Evolutionary conservation across 2,329 filamentous ascomycete species (phyloP).

Genomic region (Neophaeococcomyces mojaviensis): DNA sequence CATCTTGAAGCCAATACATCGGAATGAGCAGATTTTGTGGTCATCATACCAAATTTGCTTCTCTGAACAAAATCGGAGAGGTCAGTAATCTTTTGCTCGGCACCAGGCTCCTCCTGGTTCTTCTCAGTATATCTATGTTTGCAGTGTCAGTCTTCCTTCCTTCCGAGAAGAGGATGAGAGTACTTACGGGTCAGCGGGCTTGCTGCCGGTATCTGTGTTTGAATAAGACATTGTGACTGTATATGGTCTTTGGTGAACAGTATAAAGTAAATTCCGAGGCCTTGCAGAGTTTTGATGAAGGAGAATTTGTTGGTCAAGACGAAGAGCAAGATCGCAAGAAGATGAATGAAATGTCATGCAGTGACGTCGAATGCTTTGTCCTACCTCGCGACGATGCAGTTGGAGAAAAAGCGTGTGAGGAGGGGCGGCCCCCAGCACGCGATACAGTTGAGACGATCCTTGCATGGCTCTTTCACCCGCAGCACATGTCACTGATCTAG

Average conservation of each 20-base stretch:
- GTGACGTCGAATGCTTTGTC: not conserved
- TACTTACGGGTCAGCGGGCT: constrained; percentile 12
- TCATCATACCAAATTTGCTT: constrained; percentile 84
- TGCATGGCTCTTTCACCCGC: not conserved
- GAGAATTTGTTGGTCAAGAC: not conserved
- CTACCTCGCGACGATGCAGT: not conserved
- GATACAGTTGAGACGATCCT: not conserved
- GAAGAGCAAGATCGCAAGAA: not conserved
- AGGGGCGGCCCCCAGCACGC: not conserved
- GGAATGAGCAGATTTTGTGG: constrained; percentile 59
- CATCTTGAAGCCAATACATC: constrained; percentile 69
- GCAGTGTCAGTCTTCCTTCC: constrained; percentile 26
- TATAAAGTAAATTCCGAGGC: not conserved
- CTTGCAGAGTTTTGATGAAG: not conserved
- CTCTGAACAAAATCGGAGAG: constrained; percentile 62
- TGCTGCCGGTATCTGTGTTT: constrained; percentile 6
- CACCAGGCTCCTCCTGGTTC: constrained; percentile 62
- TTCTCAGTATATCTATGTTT: constrained; percentile 72
- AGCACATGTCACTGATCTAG: not conserved
- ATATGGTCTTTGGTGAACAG: constrained; percentile 3
- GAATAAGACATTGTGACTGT: constrained; percentile 15
- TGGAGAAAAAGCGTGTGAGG: not conserved
- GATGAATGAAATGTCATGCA: constrained; percentile 1
- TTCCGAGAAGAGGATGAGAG: not conserved
- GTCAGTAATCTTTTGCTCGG: constrained; percentile 70